Base-by-base conservation (phyloP, 306 rosid genomes). In the Neltuma alba region DNA sequence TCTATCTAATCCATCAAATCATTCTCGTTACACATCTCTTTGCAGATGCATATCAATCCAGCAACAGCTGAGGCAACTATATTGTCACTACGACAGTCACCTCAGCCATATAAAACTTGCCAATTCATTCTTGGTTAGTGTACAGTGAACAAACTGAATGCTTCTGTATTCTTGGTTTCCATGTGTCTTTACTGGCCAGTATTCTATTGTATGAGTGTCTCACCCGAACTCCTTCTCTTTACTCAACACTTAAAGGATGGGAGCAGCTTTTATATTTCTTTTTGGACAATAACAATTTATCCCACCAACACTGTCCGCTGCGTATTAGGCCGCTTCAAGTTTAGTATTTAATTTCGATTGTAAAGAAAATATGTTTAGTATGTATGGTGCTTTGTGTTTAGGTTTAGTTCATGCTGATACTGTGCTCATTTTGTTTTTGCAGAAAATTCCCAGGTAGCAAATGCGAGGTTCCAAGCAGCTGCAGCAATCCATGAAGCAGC, bases 381-480 rank as follows among this genome's bases (percentile, higher is more conserved):
- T 60, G 80, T 18, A 25, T 60, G 76, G 40, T 31, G 18, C 81
- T 78, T 69, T 52, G 36, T 41, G 30, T 76, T 76, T 54, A 78
- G 79, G 67, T 80, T 63, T 70, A 44, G 50, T 60, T 72, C 57
- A 45, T 73, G 87, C 87, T 81, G 82, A 86, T 77, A 21, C 50
- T 74, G 72, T 70, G 52, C 63, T 79, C 44, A 31, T 52, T 79
- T 79, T 74, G 70, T 86, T 15, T 40, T 28, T 86, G 76, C 90
- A 94, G 99, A 91, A 81, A 94, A 92, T 79, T 94, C 99, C 72
- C 84, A 40, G 83, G 81, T 92, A 79, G 85, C 97, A 67, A 75
- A 85, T 81, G 99, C 99, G 33, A 93, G 97, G 80, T 94, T 94
- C 87, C 97, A 92, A 84, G 99, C 97, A 10, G 97, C 99, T 52